Base-by-base conservation (phyloP, 306 rosid species). In the Pachyrhizus erosus region DNA sequence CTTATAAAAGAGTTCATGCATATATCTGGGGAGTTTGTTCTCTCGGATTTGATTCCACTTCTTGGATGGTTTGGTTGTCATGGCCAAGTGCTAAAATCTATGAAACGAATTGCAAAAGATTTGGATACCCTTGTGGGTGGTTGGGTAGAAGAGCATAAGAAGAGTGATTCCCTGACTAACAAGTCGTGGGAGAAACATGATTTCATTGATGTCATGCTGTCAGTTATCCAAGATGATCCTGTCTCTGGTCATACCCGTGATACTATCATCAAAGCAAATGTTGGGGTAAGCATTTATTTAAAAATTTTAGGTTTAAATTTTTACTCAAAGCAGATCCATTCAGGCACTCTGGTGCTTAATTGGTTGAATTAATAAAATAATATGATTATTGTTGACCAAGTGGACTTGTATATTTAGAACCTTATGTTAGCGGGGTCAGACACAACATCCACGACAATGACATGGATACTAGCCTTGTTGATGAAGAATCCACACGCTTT, bases 351-450 rank as follows among this genome's bases (percentile, higher is more conserved):
- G n/a, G n/a, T n/a, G n/a, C n/a, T n/a, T n/a, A n/a, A n/a, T n/a
- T n/a, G n/a, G n/a, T n/a, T n/a, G n/a, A n/a, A n/a, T n/a, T n/a
- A n/a, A n/a, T n/a, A n/a, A n/a, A n/a, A n/a, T n/a, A n/a, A n/a
- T n/a, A n/a, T n/a, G n/a, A n/a, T n/a, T 51, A 49, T 51, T 3
- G 24, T 33, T 69, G 57, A 48, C 45, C 21, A 20, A 39, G 27
- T 48, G 1, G 39, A 11, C 0, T 1, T 23, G 51, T 0, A 48
- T 12, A 12, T 80, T 29, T 57, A 91, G 93, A 89, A 0, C 79
- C 86, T 91, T 0, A 89, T 91, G 70, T 18, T 89, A 78, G 92
- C 91, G 1, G 91, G 93, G 2, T 84, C 89, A 7, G 91, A 90
- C 43, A 84, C 90, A 20, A 88, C 90, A 67, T 75, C 92, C 9